Base-by-base conservation (phyloP, 1,284 basidiomycete genomes). In the Fistulinella cinereoalba region DNA sequence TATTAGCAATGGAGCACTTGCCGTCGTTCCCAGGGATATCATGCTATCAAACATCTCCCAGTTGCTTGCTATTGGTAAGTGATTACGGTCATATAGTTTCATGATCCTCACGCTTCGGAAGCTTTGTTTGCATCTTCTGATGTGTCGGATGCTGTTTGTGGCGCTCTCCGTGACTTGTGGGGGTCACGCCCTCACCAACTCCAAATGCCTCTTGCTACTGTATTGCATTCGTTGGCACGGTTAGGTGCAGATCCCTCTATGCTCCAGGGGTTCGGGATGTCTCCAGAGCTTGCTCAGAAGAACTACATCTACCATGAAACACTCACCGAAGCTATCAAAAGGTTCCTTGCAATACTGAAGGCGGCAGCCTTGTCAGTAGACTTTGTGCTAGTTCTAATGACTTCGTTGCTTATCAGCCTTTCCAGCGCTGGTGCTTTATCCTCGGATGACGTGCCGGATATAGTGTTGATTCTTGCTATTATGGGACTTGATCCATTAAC, bases 401-500 rank as follows among this genome's bases (percentile, higher is more conserved):
- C 19, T 22, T 31, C 16, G 28, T 24, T 43, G 13, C 46, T 57
- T 16, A 56, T 50, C 18, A 48, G 44, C 6, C 6, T 12, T 24
- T 11, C 6, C 43, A 79, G 76, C 25, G 62, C 64, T 32, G 50
- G 62, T 38, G 62, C 64, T 28, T 56, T 75, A n/a, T 52, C 53
- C 21, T 45, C 49, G 7, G 57, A 66, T 15, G 79, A 81, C n/a
- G 59, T 77, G 3, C 70, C 77, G 3, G 71, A 78, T 44, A 58
- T 80, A n/a, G 55, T 82, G 7, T 53, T 80, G 37, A 61, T 70
- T 1, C 55, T 88, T 37, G 50, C 81, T 6, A 62, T 83, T 4
- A 61, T 88, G 19, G 80, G 71, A 3, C 71, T 85, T 51, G 85
- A 88, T 55, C 61, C 70, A 0, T 60, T 68, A 6, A 74, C 70